Evolutionary conservation across 2,329 filamentous ascomycete genomes (phyloP).

Genomic region (Sclerotinia glacialis): DNA sequence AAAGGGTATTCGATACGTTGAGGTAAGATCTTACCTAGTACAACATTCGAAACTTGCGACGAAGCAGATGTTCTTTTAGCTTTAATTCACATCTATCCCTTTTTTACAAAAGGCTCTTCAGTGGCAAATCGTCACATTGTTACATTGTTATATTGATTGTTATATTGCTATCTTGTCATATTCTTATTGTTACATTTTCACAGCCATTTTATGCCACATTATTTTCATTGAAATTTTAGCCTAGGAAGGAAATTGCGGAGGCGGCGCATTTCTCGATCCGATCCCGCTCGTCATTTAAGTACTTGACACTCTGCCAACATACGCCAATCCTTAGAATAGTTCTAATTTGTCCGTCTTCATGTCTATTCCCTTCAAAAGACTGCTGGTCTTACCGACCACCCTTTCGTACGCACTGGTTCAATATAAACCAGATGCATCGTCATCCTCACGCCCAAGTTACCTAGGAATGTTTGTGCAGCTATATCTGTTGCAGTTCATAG

Average conservation of each 20-base stretch:
- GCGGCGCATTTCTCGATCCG: constrained; percentile 2
- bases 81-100: background rate
- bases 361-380: constrained; percentile 32
- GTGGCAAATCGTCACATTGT: background rate
- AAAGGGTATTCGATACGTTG: background rate
- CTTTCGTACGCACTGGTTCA: constrained; percentile 31
- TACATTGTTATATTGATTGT: background rate
- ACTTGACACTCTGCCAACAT: constrained; percentile 4
- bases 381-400: constrained; percentile 30
- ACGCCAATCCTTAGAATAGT: background rate
- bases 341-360: constrained; percentile 19
- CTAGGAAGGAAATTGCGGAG: constrained; percentile 1
- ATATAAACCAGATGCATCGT: constrained; percentile 30
- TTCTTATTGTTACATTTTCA: background rate
- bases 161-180: too few relatives aligned
- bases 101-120: background rate
- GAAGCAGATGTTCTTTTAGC: constrained; percentile 1
- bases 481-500: constrained; percentile 41
- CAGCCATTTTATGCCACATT: background rate
- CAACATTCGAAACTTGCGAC: constrained; percentile 18
- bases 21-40: too few relatives aligned
- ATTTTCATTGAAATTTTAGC: background rate
- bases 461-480: constrained; percentile 44
- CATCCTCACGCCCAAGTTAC: constrained; percentile 36
- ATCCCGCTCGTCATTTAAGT: background rate